Base-by-base conservation (phyloP, 768 basidiomycete species). In the Lactarius hatsudake region DNA sequence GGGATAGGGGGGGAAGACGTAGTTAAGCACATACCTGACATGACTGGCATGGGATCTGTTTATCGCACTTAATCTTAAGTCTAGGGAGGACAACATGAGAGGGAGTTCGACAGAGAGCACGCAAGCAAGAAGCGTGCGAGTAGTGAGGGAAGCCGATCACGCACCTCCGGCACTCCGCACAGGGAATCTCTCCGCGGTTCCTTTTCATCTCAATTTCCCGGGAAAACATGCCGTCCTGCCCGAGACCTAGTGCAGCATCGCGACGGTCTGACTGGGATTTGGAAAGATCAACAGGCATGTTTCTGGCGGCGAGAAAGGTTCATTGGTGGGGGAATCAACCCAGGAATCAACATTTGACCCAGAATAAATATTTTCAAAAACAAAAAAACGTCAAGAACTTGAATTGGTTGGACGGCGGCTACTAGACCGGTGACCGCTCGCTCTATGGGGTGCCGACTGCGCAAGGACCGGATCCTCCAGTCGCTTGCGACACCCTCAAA, bases 31-130 rank as follows among this genome's bases (percentile, higher is more conserved):
- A 48, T 73, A 86, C 88, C 79, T 86, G 85, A 74, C 89, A 90
- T 0, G 88, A 89, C 74, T 89, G 87, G 74, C 89, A 91, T 12
- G 90, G 90, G 63, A 90, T 87, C 69, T 88, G 83, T 80, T 90
- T 91, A 83, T 90, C 88, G 79, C 89, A 91, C 74, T 89, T 90
- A 75, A 91, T 90, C 81, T 91, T 87, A 71, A 91, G 80, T 71
- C 89, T 83, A n/a, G n/a, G 62, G 83, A 58, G n/a, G 62, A 58
- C 17, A 26, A 34, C 38, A 45, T 32, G 45, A 65, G 34, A 58
- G 53, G 59, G 30, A 28, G 1, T 30, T 28, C 15, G 38, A n/a
- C n/a, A n/a, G 26, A 61, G 40, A 6, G 65, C 15, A 42, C 26
- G 51, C 61, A 61, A n/a, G n/a, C n/a, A n/a, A 30, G 58, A 43